These are phyloP conservation scores for Phallus indusiatus DNA, from an alignment of 768 basidiomycete genomes.

Conservation along the genomic window DNA sequence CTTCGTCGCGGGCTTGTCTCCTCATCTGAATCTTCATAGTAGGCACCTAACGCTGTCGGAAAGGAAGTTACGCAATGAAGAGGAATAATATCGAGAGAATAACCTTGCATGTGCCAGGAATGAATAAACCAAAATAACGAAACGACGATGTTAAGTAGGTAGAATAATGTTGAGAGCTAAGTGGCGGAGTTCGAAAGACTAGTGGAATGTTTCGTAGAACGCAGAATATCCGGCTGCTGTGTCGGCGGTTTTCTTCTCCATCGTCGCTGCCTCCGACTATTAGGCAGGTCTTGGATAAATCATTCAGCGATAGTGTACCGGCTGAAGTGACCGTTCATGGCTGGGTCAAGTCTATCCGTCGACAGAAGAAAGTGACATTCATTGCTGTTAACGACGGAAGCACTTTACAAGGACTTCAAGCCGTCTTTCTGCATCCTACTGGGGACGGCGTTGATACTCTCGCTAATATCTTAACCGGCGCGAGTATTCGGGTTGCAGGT, in stretches of 20 bases:
- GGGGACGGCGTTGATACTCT: not conserved
- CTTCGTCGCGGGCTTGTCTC: not conserved
- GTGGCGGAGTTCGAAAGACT: not conserved
- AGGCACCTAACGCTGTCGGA: not conserved
- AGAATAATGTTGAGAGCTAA: not conserved
- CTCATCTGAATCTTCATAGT: constrained; percentile 7
- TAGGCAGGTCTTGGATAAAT: constrained; percentile 7
- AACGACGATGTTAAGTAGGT: not conserved
- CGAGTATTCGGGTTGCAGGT: constrained; percentile 43
- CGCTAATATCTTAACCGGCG: constrained; percentile 42
- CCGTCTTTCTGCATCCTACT: constrained; percentile 41
- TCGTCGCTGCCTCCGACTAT: constrained; percentile 11
- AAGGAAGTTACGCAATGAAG: not conserved
- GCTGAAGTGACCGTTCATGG: constrained; percentile 46
- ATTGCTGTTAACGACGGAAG: constrained; percentile 79
- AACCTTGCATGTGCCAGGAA: not conserved
- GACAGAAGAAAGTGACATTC: constrained; percentile 85
- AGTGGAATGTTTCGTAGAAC: not conserved
- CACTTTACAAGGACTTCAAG: constrained; percentile 59
- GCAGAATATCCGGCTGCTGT: not conserved
- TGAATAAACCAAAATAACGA: not conserved
- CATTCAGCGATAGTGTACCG: not conserved
- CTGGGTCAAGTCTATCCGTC: constrained; percentile 79
- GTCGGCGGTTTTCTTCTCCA: not conserved
- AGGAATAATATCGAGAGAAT: not conserved